These are phyloP conservation scores for Aspergillus incahuasiensis DNA, from an alignment of 495 filamentous ascomycete species.

Conservation along the genomic window DNA sequence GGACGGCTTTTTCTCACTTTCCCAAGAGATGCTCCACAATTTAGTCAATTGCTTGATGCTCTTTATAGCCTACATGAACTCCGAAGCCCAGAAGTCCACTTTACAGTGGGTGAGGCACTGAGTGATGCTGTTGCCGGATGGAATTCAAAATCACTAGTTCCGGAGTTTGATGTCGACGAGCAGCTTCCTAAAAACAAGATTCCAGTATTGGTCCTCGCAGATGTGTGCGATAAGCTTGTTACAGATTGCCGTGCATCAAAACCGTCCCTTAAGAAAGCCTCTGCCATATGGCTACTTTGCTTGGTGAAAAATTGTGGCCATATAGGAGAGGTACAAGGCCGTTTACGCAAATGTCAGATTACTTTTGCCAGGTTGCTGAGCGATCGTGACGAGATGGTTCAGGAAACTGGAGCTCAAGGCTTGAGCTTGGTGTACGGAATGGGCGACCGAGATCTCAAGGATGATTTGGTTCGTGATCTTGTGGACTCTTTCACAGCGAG, in stretches of 20 bases:
- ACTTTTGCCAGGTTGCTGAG: constrained; percentile 84
- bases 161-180: constrained; percentile 59
- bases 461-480: constrained; percentile 79
- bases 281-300: constrained; percentile 88
- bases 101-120: constrained; percentile 82
- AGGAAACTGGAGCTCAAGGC: constrained; percentile 89
- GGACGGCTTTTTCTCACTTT: constrained; percentile 60
- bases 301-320: constrained; percentile 89
- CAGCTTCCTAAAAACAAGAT: constrained; percentile 34
- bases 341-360: constrained; percentile 72
- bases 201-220: constrained; percentile 45
- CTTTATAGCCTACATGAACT: constrained; percentile 76
- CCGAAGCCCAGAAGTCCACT: constrained; percentile 78
- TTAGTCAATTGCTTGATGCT: constrained; percentile 48
- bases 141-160: constrained; percentile 59
- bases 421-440: constrained; percentile 88
- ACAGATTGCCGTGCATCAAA: constrained; percentile 74
- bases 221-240: constrained; percentile 63
- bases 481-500: constrained; percentile 82
- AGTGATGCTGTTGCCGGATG: constrained; percentile 72
- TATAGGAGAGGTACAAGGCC: constrained; percentile 60
- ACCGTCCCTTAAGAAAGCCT: constrained; percentile 80
- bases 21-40: constrained; percentile 28
- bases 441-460: constrained; percentile 72
- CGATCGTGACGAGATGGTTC: constrained; percentile 87